Base-by-base conservation (phyloP, 176 grass and related monocot genomes). In the Luzula sylvatica region DNA sequence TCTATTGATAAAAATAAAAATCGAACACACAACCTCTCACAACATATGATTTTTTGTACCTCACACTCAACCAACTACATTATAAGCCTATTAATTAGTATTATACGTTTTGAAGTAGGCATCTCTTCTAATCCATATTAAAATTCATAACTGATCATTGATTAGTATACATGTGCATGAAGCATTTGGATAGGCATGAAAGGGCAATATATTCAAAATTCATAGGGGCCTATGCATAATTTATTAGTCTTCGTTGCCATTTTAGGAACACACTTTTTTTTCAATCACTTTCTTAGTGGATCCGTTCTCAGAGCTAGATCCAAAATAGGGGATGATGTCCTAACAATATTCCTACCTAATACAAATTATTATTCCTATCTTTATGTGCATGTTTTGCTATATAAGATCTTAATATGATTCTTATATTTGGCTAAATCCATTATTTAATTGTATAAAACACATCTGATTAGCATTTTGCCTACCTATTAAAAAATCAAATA, bases 281-380 rank as follows among this genome's bases (percentile, higher is more conserved):
- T n/a, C 7, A 40, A 16, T 11, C 9, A 60, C 11, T 44, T 39
- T 63, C 1, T 14, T 35, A 48, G 18, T 30, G 15, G 22, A 46
- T 61, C 27, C 8, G 7, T 40, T 48, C 19, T 15, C 25, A 47
- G 42, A 62, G 19, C 32, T 47, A 30, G 46, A 63, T 47, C 42
- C 58, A 46, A 46, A 49, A 64, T 49, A 26, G 23, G 42, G 19
- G 20, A 46, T 8, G 15, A 64, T 64, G 42, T 46, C 57, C 57
- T 61, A 38, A 55, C 18, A 19, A 22, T 11, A 46, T 26, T 43
- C 41, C 29, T n/a, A 64, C 59, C 14, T 9, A 32, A 20, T 49
- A 8, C 43, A 35, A 64, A 64, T 28, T 7, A n/a, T 47, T 41
- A 49, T 49, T 47, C 42, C 20, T 49, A 49, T 64, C 59, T 15